Evolutionary conservation across 208 protist genomes (phyloP).

Genomic region (Blastocrithidia nonstop): DNA sequence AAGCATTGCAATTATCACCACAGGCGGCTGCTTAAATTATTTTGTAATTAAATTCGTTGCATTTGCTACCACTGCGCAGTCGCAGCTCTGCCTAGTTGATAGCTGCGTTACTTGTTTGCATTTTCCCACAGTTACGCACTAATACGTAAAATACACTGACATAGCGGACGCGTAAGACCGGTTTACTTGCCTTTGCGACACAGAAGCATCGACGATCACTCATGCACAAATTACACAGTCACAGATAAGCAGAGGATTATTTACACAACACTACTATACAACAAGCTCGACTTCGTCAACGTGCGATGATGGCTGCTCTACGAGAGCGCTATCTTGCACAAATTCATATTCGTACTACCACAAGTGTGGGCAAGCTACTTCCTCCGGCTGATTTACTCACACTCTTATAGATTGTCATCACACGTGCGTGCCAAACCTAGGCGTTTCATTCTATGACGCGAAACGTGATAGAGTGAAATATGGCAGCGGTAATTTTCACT

Average conservation of each 20-base stretch:
- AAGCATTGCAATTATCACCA: no score
- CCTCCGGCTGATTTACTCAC: slow-evolving; percentile 13
- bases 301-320: slow-evolving; percentile 46
- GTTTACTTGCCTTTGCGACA: slow-evolving; percentile 58
- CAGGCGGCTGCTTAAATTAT: no score
- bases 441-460: no score
- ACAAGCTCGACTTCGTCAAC: slow-evolving; percentile 51
- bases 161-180: slow-evolving; percentile 33
- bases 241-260: slow-evolving; percentile 10
- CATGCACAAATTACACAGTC: slow-evolving; percentile 17
- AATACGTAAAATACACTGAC: slow-evolving; percentile 33
- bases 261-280: slow-evolving; percentile 40
- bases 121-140: slow-evolving; percentile 64
- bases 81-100: slow-evolving; percentile 10
- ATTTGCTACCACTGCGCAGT: no score
- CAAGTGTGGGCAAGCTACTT: slow-evolving; percentile 11
- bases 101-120: slow-evolving; percentile 24
- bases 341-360: slow-evolving; percentile 13
- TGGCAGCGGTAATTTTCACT: no score
- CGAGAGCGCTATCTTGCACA: slow-evolving; percentile 23
- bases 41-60: no score
- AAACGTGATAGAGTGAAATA: no score
- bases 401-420: slow-evolving; percentile 22
- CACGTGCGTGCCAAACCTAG: background rate
- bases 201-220: slow-evolving; percentile 32